These are phyloP conservation scores for Crithidia mellificae DNA, from an alignment of 208 protist species.

Conservation along the genomic window DNA sequence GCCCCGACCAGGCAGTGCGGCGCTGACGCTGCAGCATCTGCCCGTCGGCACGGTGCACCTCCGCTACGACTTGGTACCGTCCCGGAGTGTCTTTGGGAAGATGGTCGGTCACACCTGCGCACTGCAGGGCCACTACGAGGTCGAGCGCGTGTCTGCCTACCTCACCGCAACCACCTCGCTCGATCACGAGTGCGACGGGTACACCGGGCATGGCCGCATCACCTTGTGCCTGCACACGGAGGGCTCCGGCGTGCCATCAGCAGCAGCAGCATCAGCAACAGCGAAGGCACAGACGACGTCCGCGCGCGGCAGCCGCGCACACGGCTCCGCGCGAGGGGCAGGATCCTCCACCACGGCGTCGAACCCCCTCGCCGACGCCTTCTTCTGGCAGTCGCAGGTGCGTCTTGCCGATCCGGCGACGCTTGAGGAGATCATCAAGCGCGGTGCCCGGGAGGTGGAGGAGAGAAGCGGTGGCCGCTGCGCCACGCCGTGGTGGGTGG, in stretches of 20 bases:
- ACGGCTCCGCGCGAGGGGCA: too few species aligned
- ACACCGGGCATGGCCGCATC: slow-evolving; percentile 64
- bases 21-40: slow-evolving; percentile 50
- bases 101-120: slow-evolving; percentile 67
- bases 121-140: slow-evolving; percentile 40
- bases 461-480: slow-evolving; percentile 39
- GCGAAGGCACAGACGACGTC: too few species aligned
- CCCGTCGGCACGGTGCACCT: slow-evolving; percentile 66
- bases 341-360: too few species aligned
- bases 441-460: slow-evolving; percentile 53
- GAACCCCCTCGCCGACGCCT: not conserved
- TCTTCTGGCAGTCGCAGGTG: slow-evolving; percentile 45
- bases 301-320: too few species aligned
- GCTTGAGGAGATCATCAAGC: slow-evolving; percentile 67
- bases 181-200: slow-evolving; percentile 89
- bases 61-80: slow-evolving; percentile 72
- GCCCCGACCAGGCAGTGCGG: slow-evolving; percentile 40
- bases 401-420: slow-evolving; percentile 45
- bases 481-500: slow-evolving; percentile 79
- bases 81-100: slow-evolving; percentile 64
- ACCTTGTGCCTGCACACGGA: slow-evolving; percentile 81
- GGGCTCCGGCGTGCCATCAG: not conserved
- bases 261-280: not conserved
- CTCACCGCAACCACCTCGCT: slow-evolving; percentile 65
- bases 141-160: slow-evolving; percentile 85